A percentile compares a stretch with the other conserved stretches of the same genome.
phyloP scores from a whole-genome alignment of 192 early-diverging fungal genomes.

The Coemansia aciculifera region DNA sequence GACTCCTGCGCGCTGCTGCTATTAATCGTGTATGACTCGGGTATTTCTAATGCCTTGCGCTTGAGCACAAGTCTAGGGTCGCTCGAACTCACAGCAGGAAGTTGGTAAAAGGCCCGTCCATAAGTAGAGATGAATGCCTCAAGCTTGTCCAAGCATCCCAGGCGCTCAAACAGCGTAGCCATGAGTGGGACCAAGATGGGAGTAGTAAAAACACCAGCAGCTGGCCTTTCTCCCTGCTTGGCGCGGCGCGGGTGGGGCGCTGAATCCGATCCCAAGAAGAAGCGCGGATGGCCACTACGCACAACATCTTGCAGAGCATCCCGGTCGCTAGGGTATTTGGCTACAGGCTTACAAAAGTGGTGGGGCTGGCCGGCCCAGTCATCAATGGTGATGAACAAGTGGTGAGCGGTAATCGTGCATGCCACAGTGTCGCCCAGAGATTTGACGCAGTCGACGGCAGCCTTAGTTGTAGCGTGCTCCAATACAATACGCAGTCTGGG shows the following conservation, averaged over 20 bases:
- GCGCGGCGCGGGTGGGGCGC: slow-evolving; percentile 87
- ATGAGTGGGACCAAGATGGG: slow-evolving; percentile 83
- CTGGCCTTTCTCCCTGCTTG: slow-evolving; percentile 77
- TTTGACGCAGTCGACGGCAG: slow-evolving; percentile 90
- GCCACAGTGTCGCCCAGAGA: slow-evolving; percentile 87
- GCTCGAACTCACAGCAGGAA: slow-evolving; percentile 54
- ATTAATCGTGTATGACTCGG: slow-evolving; percentile 20
- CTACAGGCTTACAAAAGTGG: slow-evolving; percentile 98
- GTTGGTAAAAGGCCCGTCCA: slow-evolving; percentile 83
- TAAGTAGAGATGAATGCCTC: slow-evolving; percentile 80
- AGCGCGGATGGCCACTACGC: slow-evolving; percentile 85
- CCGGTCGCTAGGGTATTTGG: slow-evolving; percentile 91
- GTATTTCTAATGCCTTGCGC: slow-evolving; percentile 25
- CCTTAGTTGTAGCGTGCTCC: slow-evolving; percentile 95
- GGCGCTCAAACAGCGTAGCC: slow-evolving; percentile 83
- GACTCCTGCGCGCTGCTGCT: slow-evolving; percentile 4
- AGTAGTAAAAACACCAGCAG: slow-evolving; percentile 94
- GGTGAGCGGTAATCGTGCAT: slow-evolving; percentile 95
- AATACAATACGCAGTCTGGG: slow-evolving; percentile 93
- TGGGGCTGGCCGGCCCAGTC: slow-evolving; percentile 98
- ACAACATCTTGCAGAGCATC: slow-evolving; percentile 82
- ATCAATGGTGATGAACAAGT: slow-evolving; percentile 86
- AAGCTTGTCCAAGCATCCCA: slow-evolving; percentile 81
- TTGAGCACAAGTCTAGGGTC: slow-evolving; percentile 30
- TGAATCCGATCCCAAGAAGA: slow-evolving; percentile 97